Percentiles rank a stretch among this genome's conserved stretches.
Conservation (phyloP, 1,284 basidiomycete genomes). For the Entoloma clypeatum region DNA sequence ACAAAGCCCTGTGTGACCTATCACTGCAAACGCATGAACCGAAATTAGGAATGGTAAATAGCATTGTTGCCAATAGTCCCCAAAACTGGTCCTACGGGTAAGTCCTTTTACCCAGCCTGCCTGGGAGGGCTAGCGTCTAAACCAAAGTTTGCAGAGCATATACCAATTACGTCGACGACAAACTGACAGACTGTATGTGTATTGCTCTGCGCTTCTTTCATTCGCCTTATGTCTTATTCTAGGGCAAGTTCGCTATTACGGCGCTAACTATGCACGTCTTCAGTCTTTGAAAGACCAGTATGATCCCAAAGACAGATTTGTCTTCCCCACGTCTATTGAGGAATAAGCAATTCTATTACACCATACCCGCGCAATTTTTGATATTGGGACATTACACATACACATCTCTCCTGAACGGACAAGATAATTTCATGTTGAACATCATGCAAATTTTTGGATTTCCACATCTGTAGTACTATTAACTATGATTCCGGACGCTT, state of each 20-base stretch:
- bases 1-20: conserved; percentile 8
- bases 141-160: conserved; percentile 31
- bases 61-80: conserved; percentile 35
- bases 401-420: no score
- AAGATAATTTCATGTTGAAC: no score
- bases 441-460: no score
- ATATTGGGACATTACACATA: no score
- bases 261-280: conserved; percentile 30
- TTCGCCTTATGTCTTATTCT: not conserved
- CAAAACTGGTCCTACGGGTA: conserved; percentile 38
- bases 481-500: no score
- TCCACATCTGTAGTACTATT: no score
- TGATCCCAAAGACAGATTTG: conserved; percentile 32
- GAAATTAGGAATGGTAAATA: conserved; percentile 28
- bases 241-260: conserved; percentile 30
- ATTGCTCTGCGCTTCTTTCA: not conserved
- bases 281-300: conserved; percentile 29
- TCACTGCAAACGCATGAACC: not conserved
- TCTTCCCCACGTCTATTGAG: conserved; percentile 33
- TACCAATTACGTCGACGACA: conserved; percentile 40
- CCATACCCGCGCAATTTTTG: no score
- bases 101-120: not conserved
- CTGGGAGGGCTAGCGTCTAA: conserved; percentile 3
- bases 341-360: no score
- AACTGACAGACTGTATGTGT: conserved; percentile 34